Base-by-base conservation (phyloP, 345 rosid species). In the Linum lewisii region DNA sequence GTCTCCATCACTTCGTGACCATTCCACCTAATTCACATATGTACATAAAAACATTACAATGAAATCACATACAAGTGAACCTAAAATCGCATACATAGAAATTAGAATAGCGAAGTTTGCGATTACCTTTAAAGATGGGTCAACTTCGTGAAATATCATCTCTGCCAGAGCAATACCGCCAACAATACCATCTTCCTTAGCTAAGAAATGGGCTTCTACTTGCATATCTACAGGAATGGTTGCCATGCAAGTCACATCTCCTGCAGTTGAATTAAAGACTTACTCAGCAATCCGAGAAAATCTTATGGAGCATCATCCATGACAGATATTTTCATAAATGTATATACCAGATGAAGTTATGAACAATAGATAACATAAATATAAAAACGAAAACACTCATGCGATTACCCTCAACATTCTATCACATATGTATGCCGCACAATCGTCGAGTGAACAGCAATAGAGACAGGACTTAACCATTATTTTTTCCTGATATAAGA, bases 181-280 rank as follows among this genome's bases (percentile, higher is more conserved):
- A 59, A 93, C 66, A 62, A 90, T 76, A 51, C 99, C 99, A 69
- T 87, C 88, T 67, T 90, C 99, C 62, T 93, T 90, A 0, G 92
- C 97, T 72, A 93, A 73, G 79, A 93, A 93, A 79, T 76, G 72
- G 68, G 95, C 97, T 79, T 84, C 99, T 63, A 82, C 97, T 73
- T 90, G 90, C 95, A 72, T 74, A 53, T 85, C 96, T 58, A 65
- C 49, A 5, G 95, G 97, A 72, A 90, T 79, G 24, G 96, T 90
- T 58, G 97, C 96, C 88, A 84, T 51, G 79, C 97, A 87, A 32
- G 99, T 87, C 53, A 93, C 95, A 68, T 93, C 95, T 64, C 97
- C 95, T 93, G 78, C 69, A 70, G 55, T 51, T 58, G 54, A 63
- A 59, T 66, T 57, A 69, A 24, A 67, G 16, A 68, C 25, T 54